phyloP scores from a whole-genome alignment of 164 flowering plant species.

The Umbilicus rupestris region DNA sequence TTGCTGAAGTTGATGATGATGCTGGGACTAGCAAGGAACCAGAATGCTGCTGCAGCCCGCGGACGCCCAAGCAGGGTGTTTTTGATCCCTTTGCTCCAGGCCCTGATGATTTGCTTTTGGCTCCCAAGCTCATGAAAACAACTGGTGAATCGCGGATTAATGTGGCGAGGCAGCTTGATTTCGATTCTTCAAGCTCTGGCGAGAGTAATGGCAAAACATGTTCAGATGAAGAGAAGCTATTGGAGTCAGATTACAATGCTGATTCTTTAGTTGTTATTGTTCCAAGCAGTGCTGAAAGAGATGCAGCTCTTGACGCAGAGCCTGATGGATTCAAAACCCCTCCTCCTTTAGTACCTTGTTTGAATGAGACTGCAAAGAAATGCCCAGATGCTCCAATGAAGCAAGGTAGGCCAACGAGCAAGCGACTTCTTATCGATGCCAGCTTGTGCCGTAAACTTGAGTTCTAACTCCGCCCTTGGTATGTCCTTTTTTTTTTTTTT shows the following conservation, averaged over 20 bases:
- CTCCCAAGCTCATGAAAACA: conserved; percentile 36
- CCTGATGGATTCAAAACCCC: conserved; percentile 34
- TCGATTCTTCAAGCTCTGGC: conserved; percentile 14
- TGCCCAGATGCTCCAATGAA: conserved; percentile 68
- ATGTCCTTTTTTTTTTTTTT: neutral
- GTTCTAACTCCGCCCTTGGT: conserved; percentile 19
- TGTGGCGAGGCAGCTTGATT: conserved; percentile 31
- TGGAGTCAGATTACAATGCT: conserved; percentile 33
- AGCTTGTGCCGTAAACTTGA: conserved; percentile 55
- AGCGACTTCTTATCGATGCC: conserved; percentile 22
- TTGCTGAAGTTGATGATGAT: neutral
- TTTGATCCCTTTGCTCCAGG: conserved; percentile 75
- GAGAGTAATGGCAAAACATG: conserved; percentile 9
- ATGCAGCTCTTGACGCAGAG: conserved; percentile 6
- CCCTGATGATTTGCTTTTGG: conserved; percentile 37
- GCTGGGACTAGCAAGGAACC: neutral
- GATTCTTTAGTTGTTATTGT: conserved; percentile 41
- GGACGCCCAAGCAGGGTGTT: conserved; percentile 43
- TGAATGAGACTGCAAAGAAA: conserved; percentile 37
- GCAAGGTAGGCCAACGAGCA: conserved; percentile 11
- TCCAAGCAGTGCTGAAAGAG: conserved; percentile 24
- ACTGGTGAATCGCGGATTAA: conserved; percentile 15
- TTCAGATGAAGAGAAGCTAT: conserved; percentile 32
- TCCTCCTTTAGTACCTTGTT: conserved; percentile 21
- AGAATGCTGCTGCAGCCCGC: conserved; percentile 22